Evolutionary conservation across 1,284 basidiomycete species (phyloP), one percentile per base, ranked within the genome.

Genomic region (Ganoderma lucidum): DNA sequence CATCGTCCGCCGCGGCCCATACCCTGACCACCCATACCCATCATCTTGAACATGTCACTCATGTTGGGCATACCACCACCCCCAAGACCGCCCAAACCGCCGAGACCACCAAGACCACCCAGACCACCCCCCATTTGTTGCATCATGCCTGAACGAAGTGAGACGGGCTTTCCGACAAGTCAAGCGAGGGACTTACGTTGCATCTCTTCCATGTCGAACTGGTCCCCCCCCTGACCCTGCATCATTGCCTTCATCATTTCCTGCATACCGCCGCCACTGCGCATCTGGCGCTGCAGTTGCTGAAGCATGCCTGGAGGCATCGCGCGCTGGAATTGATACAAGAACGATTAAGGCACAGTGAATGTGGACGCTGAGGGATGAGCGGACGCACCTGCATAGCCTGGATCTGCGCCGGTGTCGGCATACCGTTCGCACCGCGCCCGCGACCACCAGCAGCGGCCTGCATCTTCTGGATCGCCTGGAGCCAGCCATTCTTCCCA

Each of bases 221-320:
- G 90, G 77, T 95, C 91, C 28, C 93, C 92, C 74, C 93, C 94
- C 75, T 94, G 91, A 8, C 93, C 93, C 74, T 94, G 93, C 95
- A 97, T 96, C 92, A 96, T 95, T 35, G 95, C 93, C 79, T 93
- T 94, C 93, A 97, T 94, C 93, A 97, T 96, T 80, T 96, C 95
- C 78, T 96, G 93, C 83, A 96, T 94, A n/a, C 94, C 94, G 45
- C 92, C 92, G 6, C 94, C 94, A 63, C 90, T 85, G 62, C 94
- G 87, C 80, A 96, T 87, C 79, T 96, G 93, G 66, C 90, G 85
- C 78, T 94, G 92, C 88, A 95, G 89, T 75, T 95, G 91, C 76
- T 93, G 93, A 68, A 96, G 80, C 90, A 96, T 93, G 42, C 95
- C 95, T 12, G 95, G 95, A 2, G 96, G 95, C 89, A 97, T 91